Conservation (phyloP, 129 eudicot species). For the Helianthus annuus region HanXRQr2.0-SUNRISE NC_035442.2:28812641-28813140, state of each 20-base stretch:
- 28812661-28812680: not conserved
- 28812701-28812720: not conserved
- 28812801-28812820: not conserved
- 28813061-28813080: not conserved
- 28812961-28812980: conserved; percentile 89
- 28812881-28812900: conserved; percentile 83
- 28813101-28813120: too few species aligned
- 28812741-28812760: not conserved
- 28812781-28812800: not conserved
- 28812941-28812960: conserved; percentile 96
- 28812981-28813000: conserved; percentile 71
- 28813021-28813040: conserved; percentile 46
- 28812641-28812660: not conserved
- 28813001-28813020: conserved; percentile 78
- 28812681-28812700: too few species aligned
- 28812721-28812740: not conserved
- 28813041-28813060: not conserved
- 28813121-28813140: too few species aligned
- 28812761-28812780: not conserved
- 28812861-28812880: conserved; percentile 80
- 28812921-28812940: conserved; percentile 92
- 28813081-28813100: too few species aligned
- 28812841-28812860: conserved; percentile 51
- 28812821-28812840: not conserved
- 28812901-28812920: conserved; percentile 75